Conservation (phyloP, 345 rosid genomes). For the Streptanthus diversifolius region DNA sequence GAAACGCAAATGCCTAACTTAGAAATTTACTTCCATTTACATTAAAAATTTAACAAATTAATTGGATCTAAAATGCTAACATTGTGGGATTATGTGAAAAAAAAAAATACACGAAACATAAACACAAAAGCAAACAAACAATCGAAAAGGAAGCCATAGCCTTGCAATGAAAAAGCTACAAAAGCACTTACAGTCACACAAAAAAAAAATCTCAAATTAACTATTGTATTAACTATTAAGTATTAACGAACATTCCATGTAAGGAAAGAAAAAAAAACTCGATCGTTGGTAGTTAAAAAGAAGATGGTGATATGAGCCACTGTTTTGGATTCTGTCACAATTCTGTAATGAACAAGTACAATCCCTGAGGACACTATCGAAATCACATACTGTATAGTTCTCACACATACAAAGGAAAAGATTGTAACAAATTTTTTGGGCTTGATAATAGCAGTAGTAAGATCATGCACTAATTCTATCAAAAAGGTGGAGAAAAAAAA, state of each 20-base stretch:
- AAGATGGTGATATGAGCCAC: not conserved
- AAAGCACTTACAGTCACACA: not conserved
- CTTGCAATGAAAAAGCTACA: not conserved
- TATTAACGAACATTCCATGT: not conserved
- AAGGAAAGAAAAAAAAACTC: not conserved
- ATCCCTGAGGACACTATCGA: not conserved
- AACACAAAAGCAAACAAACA: not conserved
- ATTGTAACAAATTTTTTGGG: not conserved
- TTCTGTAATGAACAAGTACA: not conserved
- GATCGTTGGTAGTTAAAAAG: not conserved
- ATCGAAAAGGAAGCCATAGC: not conserved
- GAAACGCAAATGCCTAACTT: not conserved
- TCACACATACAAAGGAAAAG: not conserved
- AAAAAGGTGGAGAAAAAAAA: not conserved
- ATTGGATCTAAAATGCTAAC: not conserved
- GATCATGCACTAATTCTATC: conserved; percentile 11
- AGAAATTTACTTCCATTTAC: not conserved
- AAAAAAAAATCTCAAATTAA: not conserved
- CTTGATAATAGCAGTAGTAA: not conserved
- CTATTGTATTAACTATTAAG: not conserved
- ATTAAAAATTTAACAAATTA: not conserved
- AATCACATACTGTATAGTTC: not conserved
- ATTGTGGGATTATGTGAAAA: not conserved
- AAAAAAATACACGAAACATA: not conserved
- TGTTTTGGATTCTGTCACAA: not conserved